Evolutionary conservation across 345 rosid species (phyloP).

Genomic region (Lagerstroemia speciosa): DNA sequence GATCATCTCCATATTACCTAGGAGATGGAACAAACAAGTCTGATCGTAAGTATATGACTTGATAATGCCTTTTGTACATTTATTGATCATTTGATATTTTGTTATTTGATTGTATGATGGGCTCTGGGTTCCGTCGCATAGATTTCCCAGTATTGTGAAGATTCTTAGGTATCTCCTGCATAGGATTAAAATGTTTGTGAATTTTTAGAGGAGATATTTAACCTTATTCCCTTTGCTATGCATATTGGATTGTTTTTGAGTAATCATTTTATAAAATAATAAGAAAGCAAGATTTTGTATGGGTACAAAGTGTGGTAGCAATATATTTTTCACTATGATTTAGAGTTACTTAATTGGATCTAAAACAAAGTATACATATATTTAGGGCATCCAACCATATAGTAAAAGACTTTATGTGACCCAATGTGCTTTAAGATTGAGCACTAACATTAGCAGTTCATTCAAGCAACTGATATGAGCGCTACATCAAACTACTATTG

Average conservation of each 20-base stretch:
- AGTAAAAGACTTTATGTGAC: neutral
- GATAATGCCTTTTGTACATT: neutral
- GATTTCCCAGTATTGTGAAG: neutral
- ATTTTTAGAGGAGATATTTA: neutral
- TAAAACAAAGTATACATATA: neutral
- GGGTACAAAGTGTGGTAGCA: neutral
- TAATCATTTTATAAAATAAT: neutral
- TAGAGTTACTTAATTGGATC: neutral
- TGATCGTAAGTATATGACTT: neutral
- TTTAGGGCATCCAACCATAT: neutral
- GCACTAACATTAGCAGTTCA: neutral
- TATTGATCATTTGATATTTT: neutral
- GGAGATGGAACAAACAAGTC: constrained; percentile 13
- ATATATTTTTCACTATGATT: neutral
- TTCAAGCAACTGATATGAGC: neutral
- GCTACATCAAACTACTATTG: neutral
- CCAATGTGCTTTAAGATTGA: neutral
- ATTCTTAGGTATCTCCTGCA: neutral
- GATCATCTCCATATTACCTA: constrained; percentile 47
- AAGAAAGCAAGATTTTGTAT: no score
- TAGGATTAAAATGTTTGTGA: neutral
- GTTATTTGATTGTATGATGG: neutral
- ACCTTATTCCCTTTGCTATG: neutral
- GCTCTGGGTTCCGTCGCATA: neutral
- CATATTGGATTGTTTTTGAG: neutral